Conservation (phyloP, 116 monocot genomes). For the Thalassia testudinum region DNA sequence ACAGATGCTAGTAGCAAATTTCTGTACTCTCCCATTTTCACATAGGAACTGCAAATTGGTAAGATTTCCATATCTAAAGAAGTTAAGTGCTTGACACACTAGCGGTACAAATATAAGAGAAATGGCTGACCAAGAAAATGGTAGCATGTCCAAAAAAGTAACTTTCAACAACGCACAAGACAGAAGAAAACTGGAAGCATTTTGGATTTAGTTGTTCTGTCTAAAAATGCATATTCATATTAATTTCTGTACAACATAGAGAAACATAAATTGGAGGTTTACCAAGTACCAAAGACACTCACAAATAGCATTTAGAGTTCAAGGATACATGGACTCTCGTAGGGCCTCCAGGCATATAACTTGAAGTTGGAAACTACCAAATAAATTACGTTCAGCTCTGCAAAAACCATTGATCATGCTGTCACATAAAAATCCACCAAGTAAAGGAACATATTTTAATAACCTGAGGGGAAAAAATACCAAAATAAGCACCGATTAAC, state of each 20-base stretch:
- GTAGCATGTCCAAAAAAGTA: not conserved
- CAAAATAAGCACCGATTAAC: too few species aligned
- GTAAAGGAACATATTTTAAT: too few species aligned
- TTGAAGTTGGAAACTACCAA: conserved; percentile 62
- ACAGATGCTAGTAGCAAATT: conserved; percentile 93
- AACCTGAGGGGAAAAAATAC: too few species aligned
- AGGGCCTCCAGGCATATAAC: conserved; percentile 77
- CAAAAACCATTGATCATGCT: conserved; percentile 7
- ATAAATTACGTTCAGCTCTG: conserved; percentile 25
- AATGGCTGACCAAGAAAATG: not conserved
- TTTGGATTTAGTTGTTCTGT: too few species aligned
- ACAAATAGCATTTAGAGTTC: too few species aligned
- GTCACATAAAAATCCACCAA: too few species aligned
- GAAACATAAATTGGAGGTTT: too few species aligned
- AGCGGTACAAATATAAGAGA: not conserved
- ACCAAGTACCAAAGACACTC: too few species aligned
- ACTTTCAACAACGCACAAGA: not conserved
- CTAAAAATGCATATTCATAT: too few species aligned
- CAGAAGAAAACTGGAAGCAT: too few species aligned
- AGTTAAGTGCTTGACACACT: not conserved
- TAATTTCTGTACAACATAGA: too few species aligned
- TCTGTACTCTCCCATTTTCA: conserved; percentile 96
- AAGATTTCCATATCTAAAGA: conserved; percentile 74
- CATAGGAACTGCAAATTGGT: conserved; percentile 87
- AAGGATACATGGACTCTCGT: conserved; percentile 92